phyloP scores from a whole-genome alignment of 257 asterid genomes.

The Solanum sparsipilum region DNA sequence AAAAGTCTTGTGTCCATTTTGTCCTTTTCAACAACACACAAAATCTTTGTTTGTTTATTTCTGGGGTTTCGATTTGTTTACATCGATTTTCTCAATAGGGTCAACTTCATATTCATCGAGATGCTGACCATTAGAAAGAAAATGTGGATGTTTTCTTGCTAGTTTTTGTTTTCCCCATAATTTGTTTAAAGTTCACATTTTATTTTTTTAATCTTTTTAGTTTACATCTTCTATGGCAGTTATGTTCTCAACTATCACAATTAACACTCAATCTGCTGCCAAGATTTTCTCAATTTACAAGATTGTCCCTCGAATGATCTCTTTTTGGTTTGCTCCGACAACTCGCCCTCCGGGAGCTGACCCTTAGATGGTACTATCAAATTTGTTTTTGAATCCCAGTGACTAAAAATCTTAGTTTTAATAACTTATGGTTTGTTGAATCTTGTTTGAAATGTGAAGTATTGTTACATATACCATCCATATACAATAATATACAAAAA shows the following conservation, averaged over 20 bases:
- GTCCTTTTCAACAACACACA: not conserved
- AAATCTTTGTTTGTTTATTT: not conserved
- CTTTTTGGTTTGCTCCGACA: slow-evolving; percentile 81
- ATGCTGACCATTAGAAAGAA: slow-evolving; percentile 45
- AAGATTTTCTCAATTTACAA: slow-evolving; percentile 11
- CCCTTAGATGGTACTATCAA: slow-evolving; percentile 29
- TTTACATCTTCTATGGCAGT: slow-evolving; percentile 15
- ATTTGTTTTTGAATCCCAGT: not conserved
- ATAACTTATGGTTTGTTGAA: not conserved
- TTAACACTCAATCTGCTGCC: slow-evolving; percentile 21
- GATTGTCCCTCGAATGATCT: slow-evolving; percentile 42
- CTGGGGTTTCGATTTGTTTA: slow-evolving; percentile 6
- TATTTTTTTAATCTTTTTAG: not conserved
- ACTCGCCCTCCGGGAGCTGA: slow-evolving; percentile 90
- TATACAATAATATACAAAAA: not conserved
- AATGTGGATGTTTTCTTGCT: slow-evolving; percentile 34
- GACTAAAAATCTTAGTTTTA: not conserved
- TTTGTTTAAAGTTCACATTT: not conserved
- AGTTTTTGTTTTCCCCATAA: slow-evolving; percentile 9
- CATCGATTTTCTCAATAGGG: slow-evolving; percentile 16
- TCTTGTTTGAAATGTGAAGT: not conserved
- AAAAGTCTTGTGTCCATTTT: not conserved
- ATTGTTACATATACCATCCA: not conserved
- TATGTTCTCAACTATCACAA: slow-evolving; percentile 14
- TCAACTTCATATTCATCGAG: slow-evolving; percentile 21